phyloP scores from a whole-genome alignment of 345 rosid species.

The Lepidium aucheri region DNA sequence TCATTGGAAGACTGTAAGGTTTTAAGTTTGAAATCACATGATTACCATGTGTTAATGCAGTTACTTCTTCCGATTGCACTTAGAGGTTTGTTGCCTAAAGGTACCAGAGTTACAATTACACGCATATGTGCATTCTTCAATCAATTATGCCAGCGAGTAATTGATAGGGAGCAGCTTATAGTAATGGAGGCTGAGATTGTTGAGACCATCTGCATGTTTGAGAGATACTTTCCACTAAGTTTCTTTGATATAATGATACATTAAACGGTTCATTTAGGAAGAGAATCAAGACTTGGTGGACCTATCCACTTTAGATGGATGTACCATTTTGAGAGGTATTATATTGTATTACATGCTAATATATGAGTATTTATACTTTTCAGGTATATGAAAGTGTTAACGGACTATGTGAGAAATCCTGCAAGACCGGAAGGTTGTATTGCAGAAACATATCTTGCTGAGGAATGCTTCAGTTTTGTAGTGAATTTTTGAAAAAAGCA shows the following conservation, averaged over 20 bases:
- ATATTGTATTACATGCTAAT: too few relatives aligned
- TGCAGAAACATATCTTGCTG: too few relatives aligned
- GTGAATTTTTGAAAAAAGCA: too few relatives aligned
- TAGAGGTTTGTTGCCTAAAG: not conserved
- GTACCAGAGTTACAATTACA: not conserved
- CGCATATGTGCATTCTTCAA: not conserved
- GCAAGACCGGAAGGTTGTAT: too few relatives aligned
- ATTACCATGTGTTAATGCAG: not conserved
- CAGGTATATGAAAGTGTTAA: too few relatives aligned
- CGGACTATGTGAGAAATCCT: too few relatives aligned
- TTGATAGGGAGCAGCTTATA: not conserved
- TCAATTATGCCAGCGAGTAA: not conserved
- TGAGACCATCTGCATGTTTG: not conserved
- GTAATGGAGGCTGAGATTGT: not conserved
- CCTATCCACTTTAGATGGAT: not conserved
- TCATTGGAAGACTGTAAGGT: too few relatives aligned
- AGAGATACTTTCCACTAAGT: not conserved
- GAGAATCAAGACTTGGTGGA: not conserved
- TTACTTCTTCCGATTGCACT: not conserved
- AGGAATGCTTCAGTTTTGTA: too few relatives aligned
- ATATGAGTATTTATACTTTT: too few relatives aligned
- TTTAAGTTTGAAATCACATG: too few relatives aligned
- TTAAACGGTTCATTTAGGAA: too few relatives aligned
- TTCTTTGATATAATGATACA: not conserved
- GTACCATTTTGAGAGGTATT: not conserved